These are phyloP conservation scores for Trypanosoma rangeli DNA, from an alignment of 208 protist species.

Conservation along the genomic window DNA sequence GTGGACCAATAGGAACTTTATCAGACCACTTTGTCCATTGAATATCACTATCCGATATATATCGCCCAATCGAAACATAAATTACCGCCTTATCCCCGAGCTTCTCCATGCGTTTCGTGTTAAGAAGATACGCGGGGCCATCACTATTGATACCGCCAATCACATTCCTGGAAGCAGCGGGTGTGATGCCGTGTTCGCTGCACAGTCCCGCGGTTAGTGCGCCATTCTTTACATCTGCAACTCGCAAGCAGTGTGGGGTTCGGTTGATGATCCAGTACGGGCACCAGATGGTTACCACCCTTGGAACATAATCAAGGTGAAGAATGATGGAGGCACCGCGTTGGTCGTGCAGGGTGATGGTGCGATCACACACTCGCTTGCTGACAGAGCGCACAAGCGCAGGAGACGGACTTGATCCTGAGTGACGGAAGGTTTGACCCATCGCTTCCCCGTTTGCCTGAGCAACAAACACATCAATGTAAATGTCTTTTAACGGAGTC, in stretches of 20 bases:
- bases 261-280: conserved; percentile 71
- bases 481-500: conserved; percentile 65
- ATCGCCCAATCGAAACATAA: conserved; percentile 32
- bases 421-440: not conserved
- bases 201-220: conserved; percentile 18
- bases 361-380: conserved; percentile 13
- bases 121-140: conserved; percentile 35
- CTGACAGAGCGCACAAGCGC: conserved; percentile 28
- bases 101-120: conserved; percentile 40
- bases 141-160: not conserved
- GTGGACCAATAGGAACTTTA: conserved; percentile 16
- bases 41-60: not conserved
- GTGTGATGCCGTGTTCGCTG: conserved; percentile 14
- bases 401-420: conserved; percentile 6
- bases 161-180: not conserved
- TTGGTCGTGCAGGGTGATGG: conserved; percentile 31
- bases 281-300: conserved; percentile 48
- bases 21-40: conserved; percentile 57
- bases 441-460: conserved; percentile 59
- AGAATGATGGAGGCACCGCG: conserved; percentile 38
- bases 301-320: conserved; percentile 39
- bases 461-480: conserved; percentile 42
- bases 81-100: conserved; percentile 35
- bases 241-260: conserved; percentile 40
- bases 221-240: conserved; percentile 40